Evolutionary conservation across 106 monocot species (phyloP).

Genomic region (Acorus gramineus): DNA sequence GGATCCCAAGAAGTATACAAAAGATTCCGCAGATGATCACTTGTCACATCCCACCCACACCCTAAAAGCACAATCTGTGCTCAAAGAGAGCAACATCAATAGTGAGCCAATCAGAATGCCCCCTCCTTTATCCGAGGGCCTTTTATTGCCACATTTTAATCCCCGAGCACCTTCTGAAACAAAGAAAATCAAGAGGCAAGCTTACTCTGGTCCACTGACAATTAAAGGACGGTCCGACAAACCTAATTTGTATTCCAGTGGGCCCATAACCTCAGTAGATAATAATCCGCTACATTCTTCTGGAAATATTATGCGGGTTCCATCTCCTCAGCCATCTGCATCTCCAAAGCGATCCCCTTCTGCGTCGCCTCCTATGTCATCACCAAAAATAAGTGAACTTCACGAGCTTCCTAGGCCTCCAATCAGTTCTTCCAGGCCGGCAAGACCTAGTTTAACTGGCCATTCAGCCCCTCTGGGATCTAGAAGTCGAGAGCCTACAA

Average conservation of each 20-base stretch:
- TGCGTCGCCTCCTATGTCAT: conserved; percentile 37
- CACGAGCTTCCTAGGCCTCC: conserved; percentile 94
- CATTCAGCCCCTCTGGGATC: conserved; percentile 77
- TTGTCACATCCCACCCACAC: conserved; percentile 17
- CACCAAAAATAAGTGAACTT: conserved; percentile 59
- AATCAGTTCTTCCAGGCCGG: conserved; percentile 10
- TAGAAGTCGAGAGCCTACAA: conserved; percentile 33
- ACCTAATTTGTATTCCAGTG: conserved; percentile 10
- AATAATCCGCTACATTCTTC: not conserved
- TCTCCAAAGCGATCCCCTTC: conserved; percentile 30
- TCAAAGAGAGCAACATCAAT: conserved; percentile 44
- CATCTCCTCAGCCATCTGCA: conserved; percentile 13
- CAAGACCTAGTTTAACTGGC: conserved; percentile 23
- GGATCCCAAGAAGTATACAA: conserved; percentile 17
- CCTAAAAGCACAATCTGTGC: conserved; percentile 30
- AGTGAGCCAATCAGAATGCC: conserved; percentile 25
- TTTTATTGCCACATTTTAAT: conserved; percentile 13
- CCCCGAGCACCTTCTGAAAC: conserved; percentile 18
- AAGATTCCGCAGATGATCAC: conserved; percentile 24
- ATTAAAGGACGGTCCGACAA: conserved; percentile 33
- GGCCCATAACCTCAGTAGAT: conserved; percentile 7
- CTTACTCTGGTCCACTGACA: conserved; percentile 50
- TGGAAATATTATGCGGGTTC: conserved; percentile 9
- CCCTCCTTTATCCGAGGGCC: conserved; percentile 20
- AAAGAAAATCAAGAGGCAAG: conserved; percentile 47